Percentiles rank a stretch among this genome's conserved stretches.
phyloP scores from a whole-genome alignment of 2,329 filamentous ascomycete species.

The Colletotrichum noveboracense region DNA sequence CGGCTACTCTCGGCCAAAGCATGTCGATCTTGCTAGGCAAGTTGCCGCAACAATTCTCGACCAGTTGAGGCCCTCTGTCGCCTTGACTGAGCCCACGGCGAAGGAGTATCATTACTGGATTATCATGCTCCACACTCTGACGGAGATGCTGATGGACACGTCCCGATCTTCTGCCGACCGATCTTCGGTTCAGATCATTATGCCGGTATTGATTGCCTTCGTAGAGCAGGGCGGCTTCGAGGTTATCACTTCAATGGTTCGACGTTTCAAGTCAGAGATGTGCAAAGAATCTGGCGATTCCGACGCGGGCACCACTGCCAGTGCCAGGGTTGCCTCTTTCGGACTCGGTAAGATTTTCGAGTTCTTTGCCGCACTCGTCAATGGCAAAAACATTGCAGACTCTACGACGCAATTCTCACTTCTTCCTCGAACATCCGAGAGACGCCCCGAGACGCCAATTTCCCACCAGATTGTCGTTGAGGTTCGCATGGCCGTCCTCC shows the following conservation, averaged over 20 bases:
- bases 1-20: constrained; percentile 56
- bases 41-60: constrained; percentile 74
- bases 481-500: constrained; percentile 79
- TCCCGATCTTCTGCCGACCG: constrained; percentile 52
- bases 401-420: constrained; percentile 64
- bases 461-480: constrained; percentile 85
- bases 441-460: constrained; percentile 44
- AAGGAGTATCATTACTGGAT: constrained; percentile 83
- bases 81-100: constrained; percentile 50
- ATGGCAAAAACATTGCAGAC: constrained; percentile 81
- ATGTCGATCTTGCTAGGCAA: constrained; percentile 64
- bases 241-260: constrained; percentile 74
- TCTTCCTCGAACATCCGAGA: constrained; percentile 41
- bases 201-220: constrained; percentile 85
- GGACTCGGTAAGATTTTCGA: constrained; percentile 84
- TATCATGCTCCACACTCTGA: constrained; percentile 77
- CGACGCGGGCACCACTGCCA: constrained; percentile 15
- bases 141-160: constrained; percentile 77
- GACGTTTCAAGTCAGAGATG: constrained; percentile 68
- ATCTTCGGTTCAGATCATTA: constrained; percentile 61
- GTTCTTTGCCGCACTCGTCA: constrained; percentile 78
- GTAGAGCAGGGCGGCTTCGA: constrained; percentile 80
- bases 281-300: constrained; percentile 34
- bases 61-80: constrained; percentile 61
- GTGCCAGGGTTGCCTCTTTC: constrained; percentile 34